These are phyloP conservation scores for Acacia melanoxylon DNA, from an alignment of 306 rosid species.

Conservation along the genomic window DNA sequence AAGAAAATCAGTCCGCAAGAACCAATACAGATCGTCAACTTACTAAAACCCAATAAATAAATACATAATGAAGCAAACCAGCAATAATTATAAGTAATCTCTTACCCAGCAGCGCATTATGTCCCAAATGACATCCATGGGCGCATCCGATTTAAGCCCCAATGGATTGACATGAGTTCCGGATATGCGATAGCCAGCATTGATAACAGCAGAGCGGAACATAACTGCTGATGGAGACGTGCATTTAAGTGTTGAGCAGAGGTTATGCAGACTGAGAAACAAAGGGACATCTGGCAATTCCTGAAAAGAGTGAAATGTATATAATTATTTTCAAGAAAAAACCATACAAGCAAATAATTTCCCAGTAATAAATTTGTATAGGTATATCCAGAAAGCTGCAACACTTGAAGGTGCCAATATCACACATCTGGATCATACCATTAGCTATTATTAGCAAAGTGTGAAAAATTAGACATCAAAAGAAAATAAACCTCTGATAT, in stretches of 20 bases:
- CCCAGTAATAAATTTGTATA: neutral
- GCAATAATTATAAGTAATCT: neutral
- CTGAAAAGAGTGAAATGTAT: slow-evolving; percentile 43
- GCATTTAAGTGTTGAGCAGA: slow-evolving; percentile 93
- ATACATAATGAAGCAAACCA: neutral
- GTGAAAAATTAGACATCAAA: neutral
- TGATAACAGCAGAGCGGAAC: slow-evolving; percentile 91
- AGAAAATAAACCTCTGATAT: slow-evolving; percentile 71
- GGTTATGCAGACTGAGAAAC: slow-evolving; percentile 90
- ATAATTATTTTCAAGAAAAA: neutral
- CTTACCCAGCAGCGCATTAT: slow-evolving; percentile 99
- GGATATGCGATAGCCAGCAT: slow-evolving; percentile 90
- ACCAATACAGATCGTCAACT: neutral
- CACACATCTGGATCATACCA: slow-evolving; percentile 7
- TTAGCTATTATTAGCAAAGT: neutral
- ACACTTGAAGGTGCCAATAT: neutral
- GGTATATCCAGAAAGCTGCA: slow-evolving; percentile 5
- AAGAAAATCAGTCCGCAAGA: neutral
- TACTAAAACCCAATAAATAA: neutral
- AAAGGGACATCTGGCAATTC: slow-evolving; percentile 94
- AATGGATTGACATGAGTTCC: slow-evolving; percentile 94
- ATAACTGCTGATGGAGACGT: slow-evolving; percentile 93
- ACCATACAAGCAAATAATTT: neutral
- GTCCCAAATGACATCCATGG: slow-evolving; percentile 96
- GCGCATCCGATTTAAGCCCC: slow-evolving; percentile 95